Evolutionary conservation across 2,329 filamentous ascomycete genomes (phyloP).

Genomic region (Pyricularia sp.): DNA sequence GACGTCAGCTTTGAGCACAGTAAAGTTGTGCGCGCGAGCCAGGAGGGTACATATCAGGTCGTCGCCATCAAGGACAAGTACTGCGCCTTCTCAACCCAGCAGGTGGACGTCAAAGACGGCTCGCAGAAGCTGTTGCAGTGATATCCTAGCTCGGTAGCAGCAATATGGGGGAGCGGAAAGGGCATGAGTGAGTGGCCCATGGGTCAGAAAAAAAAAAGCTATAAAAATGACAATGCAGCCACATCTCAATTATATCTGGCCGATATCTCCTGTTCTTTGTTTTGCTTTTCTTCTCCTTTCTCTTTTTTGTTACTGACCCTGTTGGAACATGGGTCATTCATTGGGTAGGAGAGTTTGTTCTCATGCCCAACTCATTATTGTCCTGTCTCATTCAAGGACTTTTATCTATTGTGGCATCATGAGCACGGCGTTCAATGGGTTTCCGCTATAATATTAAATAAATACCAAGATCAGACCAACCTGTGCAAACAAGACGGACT

Average conservation of each 20-base stretch:
- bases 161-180: background rate
- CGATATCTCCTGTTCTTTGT: background rate
- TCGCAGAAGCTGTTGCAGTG: slow-evolving; percentile 24
- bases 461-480: background rate
- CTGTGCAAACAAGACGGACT: background rate
- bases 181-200: background rate
- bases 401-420: background rate
- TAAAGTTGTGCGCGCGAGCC: slow-evolving; percentile 74
- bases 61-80: slow-evolving; percentile 90
- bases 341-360: background rate
- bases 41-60: slow-evolving; percentile 96
- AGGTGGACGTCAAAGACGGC: slow-evolving; percentile 32
- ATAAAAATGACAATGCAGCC: background rate
- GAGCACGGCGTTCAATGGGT: background rate
- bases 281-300: background rate
- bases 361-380: background rate
- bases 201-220: background rate
- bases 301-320: background rate
- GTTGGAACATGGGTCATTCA: background rate
- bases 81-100: slow-evolving; percentile 77
- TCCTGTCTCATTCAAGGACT: background rate
- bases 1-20: slow-evolving; percentile 74
- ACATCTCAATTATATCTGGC: background rate
- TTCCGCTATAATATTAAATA: background rate
- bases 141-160: background rate